These are phyloP conservation scores for Porphyrellus cyaneotinctus DNA, from an alignment of 768 basidiomycete genomes.

Conservation along the genomic window DNA sequence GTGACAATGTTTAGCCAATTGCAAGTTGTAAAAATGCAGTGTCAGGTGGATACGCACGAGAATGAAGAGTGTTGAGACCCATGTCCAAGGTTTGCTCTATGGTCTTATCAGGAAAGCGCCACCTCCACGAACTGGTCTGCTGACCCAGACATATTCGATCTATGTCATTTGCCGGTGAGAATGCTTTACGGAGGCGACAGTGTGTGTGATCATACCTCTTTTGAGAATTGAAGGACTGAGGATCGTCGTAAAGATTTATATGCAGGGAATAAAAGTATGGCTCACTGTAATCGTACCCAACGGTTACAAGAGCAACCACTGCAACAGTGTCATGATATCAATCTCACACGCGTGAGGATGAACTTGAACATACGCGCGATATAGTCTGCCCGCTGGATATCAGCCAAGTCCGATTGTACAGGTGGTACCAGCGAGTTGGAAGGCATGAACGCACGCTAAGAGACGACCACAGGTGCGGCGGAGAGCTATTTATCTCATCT, in stretches of 20 bases:
- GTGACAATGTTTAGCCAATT: background rate
- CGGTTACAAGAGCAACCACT: background rate
- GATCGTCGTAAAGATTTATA: background rate
- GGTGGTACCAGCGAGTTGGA: no score
- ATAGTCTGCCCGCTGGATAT: no score
- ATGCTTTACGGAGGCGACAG: background rate
- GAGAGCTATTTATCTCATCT: no score
- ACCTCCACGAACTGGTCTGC: background rate
- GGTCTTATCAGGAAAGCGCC: background rate
- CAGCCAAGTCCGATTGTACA: no score
- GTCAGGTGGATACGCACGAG: background rate
- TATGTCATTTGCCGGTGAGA: background rate
- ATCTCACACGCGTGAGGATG: background rate
- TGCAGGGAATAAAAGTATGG: background rate
- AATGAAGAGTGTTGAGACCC: background rate
- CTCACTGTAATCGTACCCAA: background rate
- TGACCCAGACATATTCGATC: background rate
- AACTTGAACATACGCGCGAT: no score
- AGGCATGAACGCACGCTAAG: no score
- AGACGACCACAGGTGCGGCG: no score
- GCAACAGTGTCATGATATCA: background rate
- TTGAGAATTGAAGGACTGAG: background rate
- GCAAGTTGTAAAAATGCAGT: background rate
- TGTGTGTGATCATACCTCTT: background rate
- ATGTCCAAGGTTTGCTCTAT: background rate